phyloP scores from a whole-genome alignment of 805 yeast genomes.

The Dipodascopsis uninucleata region DNA sequence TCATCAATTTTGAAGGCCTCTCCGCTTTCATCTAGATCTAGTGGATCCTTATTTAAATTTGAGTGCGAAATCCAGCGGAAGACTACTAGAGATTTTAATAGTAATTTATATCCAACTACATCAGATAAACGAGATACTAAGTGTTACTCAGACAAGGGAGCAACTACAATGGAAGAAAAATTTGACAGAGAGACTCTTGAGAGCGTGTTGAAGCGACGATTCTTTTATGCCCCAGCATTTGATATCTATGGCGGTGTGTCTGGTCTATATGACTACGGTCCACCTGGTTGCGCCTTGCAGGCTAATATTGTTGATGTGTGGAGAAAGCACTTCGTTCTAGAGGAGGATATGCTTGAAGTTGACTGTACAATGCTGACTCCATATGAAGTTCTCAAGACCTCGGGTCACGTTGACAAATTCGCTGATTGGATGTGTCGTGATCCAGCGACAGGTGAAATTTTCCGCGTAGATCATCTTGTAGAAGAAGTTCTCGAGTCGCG shows the following conservation, averaged over 20 bases:
- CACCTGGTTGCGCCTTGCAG: constrained; percentile 98
- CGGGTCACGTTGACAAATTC: constrained; percentile 98
- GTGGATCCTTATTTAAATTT: no score
- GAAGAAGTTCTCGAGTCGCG: constrained; percentile 97
- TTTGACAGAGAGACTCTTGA: constrained; percentile 87
- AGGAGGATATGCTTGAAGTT: constrained; percentile 98
- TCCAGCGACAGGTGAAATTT: constrained; percentile 92
- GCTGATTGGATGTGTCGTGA: constrained; percentile 99
- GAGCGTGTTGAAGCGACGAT: constrained; percentile 87
- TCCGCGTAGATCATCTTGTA: constrained; percentile 96
- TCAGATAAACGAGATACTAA: no score
- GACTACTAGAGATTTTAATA: no score
- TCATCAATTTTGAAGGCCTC: no score
- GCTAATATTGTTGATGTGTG: constrained; percentile 91
- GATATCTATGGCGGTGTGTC: constrained; percentile 98
- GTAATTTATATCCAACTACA: no score
- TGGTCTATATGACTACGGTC: constrained; percentile 97
- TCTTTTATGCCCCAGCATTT: constrained; percentile 95
- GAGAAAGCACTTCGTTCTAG: constrained; percentile 96
- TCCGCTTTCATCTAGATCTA: no score
- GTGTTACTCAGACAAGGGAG: no score
- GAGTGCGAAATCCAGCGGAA: no score
- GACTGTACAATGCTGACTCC: constrained; percentile 98
- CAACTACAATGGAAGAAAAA: no score
- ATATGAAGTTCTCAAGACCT: constrained; percentile 93